Conservation (phyloP, 768 basidiomycete genomes). For the Cystofilobasidium ferigula region DNA sequence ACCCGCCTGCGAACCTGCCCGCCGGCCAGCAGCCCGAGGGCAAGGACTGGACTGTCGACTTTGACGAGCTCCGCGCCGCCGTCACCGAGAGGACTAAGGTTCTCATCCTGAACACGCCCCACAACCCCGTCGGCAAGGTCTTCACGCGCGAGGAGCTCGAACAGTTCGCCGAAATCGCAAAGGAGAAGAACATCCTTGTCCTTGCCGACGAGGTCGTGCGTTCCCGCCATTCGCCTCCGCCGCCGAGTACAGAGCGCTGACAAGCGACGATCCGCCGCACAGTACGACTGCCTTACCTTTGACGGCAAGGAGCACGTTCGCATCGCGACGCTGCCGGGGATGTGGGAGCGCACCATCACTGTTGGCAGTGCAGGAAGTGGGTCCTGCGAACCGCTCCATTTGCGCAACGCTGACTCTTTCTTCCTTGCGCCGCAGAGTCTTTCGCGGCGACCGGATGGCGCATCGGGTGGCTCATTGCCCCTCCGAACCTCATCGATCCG, state of each 20-base stretch:
- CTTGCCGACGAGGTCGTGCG: slow-evolving; percentile 94
- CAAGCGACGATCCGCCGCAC: background rate
- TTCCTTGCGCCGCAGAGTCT: slow-evolving; percentile 52
- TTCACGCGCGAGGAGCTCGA: slow-evolving; percentile 75
- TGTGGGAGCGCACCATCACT: slow-evolving; percentile 97
- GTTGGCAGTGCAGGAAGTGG: slow-evolving; percentile 90
- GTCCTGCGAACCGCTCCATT: slow-evolving; percentile 31
- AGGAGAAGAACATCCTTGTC: slow-evolving; percentile 83
- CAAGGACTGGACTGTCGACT: slow-evolving; percentile 77
- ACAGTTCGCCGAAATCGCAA: slow-evolving; percentile 70
- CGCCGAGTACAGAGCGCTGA: no score
- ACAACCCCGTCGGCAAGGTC: slow-evolving; percentile 94
- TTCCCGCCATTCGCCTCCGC: slow-evolving; percentile 18
- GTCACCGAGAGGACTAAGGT: slow-evolving; percentile 84
- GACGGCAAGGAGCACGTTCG: slow-evolving; percentile 80
- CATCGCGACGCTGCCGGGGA: slow-evolving; percentile 85
- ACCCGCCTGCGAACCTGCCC: slow-evolving; percentile 57
- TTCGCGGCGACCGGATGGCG: slow-evolving; percentile 98
- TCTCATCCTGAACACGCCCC: slow-evolving; percentile 74
- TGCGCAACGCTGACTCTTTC: background rate
- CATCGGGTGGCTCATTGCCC: slow-evolving; percentile 90
- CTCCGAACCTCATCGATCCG: slow-evolving; percentile 65
- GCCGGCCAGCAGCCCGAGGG: slow-evolving; percentile 44
- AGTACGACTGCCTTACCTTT: slow-evolving; percentile 91
- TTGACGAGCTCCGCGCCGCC: slow-evolving; percentile 72